These are phyloP conservation scores for Eruca vesicaria DNA, from an alignment of 441 rosid genomes.

Conservation along the genomic window DNA sequence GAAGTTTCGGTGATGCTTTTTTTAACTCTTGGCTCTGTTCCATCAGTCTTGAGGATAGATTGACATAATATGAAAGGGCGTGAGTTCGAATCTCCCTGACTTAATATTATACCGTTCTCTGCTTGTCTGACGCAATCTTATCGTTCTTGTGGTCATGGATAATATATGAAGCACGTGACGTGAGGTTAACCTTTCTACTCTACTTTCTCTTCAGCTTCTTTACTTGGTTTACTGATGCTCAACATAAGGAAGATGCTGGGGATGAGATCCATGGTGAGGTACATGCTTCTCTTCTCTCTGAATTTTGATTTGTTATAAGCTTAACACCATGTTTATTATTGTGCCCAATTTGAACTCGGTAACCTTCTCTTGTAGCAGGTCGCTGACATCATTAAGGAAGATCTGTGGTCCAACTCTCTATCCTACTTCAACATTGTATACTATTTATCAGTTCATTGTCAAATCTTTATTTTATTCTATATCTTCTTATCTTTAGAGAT, in stretches of 20 bases:
- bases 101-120: too few species aligned
- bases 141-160: too few species aligned
- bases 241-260: constrained; percentile 49
- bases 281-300: constrained; percentile 12
- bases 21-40: too few species aligned
- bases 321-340: background rate
- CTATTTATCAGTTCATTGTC: background rate
- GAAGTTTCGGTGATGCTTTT: too few species aligned
- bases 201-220: constrained; percentile 68
- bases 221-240: constrained; percentile 71
- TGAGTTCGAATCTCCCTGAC: too few species aligned
- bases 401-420: constrained; percentile 91
- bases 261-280: constrained; percentile 88
- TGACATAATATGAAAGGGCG: too few species aligned
- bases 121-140: too few species aligned
- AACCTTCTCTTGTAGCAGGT: constrained; percentile 45
- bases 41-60: too few species aligned
- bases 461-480: too few species aligned
- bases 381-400: constrained; percentile 94
- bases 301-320: background rate
- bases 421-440: constrained; percentile 78
- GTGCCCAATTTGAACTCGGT: background rate
- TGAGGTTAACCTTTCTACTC: background rate
- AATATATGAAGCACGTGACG: too few species aligned
- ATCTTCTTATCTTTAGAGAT: too few species aligned